These are phyloP conservation scores for Populus deltoides DNA, from an alignment of 345 rosid species.

Conservation along the genomic window DNA sequence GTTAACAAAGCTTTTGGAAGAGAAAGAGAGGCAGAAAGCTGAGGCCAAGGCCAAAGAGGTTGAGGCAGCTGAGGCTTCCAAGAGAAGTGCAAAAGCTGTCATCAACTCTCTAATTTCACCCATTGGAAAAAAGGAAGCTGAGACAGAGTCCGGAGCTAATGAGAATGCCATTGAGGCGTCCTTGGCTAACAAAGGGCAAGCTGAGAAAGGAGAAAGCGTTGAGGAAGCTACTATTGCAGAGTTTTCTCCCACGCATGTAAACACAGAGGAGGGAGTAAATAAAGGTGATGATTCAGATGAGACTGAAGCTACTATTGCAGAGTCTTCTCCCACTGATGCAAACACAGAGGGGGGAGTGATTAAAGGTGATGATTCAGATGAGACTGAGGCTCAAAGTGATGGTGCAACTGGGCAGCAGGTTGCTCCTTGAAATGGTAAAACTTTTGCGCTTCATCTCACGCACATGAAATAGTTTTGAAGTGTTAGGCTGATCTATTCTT, in stretches of 20 bases:
- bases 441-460: neutral
- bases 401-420: conserved; percentile 8
- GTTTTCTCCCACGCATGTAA: conserved; percentile 13
- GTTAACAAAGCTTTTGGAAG: conserved; percentile 69
- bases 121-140: conserved; percentile 44
- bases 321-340: conserved; percentile 12
- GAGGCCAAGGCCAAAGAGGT: conserved; percentile 81
- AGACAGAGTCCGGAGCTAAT: conserved; percentile 16
- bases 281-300: neutral
- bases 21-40: conserved; percentile 77
- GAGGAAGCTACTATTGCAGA: conserved; percentile 31
- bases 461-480: no score
- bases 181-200: conserved; percentile 7
- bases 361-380: neutral
- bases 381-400: conserved; percentile 7
- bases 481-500: neutral
- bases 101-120: conserved; percentile 51
- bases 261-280: neutral
- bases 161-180: conserved; percentile 28
- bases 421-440: conserved; percentile 15
- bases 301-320: conserved; percentile 5
- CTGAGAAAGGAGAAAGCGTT: conserved; percentile 26
- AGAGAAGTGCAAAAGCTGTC: conserved; percentile 53
- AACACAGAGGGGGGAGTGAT: neutral
- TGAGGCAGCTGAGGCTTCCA: conserved; percentile 72